These are phyloP conservation scores for Bothriochloa decipiens DNA, from an alignment of 176 grass and related monocot species.

Conservation along the genomic window DNA sequence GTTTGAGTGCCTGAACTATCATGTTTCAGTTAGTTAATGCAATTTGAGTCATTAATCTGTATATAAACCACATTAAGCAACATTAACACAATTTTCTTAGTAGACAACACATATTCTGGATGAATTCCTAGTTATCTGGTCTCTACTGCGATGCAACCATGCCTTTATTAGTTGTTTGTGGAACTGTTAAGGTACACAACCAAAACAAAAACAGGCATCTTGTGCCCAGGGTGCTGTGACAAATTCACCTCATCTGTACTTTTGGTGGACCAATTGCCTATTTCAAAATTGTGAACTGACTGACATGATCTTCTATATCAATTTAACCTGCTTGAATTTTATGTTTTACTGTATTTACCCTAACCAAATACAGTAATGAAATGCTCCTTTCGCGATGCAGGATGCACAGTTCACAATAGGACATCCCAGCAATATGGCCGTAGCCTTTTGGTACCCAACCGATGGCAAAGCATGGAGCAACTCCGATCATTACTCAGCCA, in stretches of 20 bases:
- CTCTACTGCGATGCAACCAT: conserved; percentile 6
- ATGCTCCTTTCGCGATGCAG: conserved; percentile 54
- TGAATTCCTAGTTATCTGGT: conserved; percentile 1
- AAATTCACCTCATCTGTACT: not conserved
- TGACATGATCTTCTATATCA: not conserved
- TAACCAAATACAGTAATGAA: conserved; percentile 24
- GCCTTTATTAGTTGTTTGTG: not conserved
- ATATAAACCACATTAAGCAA: not conserved
- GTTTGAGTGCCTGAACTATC: not conserved
- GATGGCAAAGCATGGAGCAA: conserved; percentile 70
- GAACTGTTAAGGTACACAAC: not conserved
- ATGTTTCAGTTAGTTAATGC: not conserved
- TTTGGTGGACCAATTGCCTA: not conserved
- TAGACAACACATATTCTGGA: not conserved
- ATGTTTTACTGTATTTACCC: not conserved
- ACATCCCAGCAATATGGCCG: conserved; percentile 63
- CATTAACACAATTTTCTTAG: not conserved
- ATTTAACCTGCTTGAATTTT: conserved; percentile 25
- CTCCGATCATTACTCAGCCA: conserved; percentile 87
- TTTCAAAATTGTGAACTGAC: conserved; percentile 6
- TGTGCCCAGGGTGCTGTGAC: not conserved
- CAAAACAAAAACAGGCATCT: not conserved
- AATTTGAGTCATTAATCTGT: conserved; percentile 23
- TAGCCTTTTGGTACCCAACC: conserved; percentile 96
- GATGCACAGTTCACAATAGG: conserved; percentile 96